These are phyloP conservation scores for Hansfordia pulvinata DNA, from an alignment of 2,329 filamentous ascomycete species.

Conservation along the genomic window DNA sequence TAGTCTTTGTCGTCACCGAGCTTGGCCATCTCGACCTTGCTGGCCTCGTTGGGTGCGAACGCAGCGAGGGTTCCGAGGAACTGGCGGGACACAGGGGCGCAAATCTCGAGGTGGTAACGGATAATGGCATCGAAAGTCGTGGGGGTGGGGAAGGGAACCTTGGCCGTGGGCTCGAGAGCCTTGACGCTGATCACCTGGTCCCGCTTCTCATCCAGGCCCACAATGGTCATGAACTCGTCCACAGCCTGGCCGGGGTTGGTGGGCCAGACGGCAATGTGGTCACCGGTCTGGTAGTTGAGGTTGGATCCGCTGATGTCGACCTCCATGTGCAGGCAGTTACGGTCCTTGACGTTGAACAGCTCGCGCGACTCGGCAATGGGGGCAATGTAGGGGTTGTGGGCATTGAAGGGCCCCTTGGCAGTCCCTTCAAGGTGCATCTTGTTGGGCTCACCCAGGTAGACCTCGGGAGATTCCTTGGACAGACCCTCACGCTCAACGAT, in stretches of 20 bases:
- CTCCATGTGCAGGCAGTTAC: conserved; percentile 95
- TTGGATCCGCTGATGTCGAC: conserved; percentile 84
- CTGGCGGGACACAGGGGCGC: conserved; percentile 89
- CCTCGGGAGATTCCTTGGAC: conserved; percentile 59
- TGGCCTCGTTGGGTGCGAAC: conserved; percentile 74
- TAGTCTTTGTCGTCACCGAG: conserved; percentile 90
- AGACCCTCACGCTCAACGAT: conserved; percentile 66
- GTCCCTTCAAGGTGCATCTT: conserved; percentile 83
- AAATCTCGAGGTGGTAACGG: conserved; percentile 95
- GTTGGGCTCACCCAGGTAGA: conserved; percentile 93
- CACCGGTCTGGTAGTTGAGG: conserved; percentile 86
- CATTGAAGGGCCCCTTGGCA: conserved; percentile 82
- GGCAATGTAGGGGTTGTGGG: conserved; percentile 93
- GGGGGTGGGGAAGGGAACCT: conserved; percentile 93
- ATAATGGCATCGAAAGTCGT: conserved; percentile 90
- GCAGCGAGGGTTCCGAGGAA: conserved; percentile 77
- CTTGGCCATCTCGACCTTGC: conserved; percentile 78
- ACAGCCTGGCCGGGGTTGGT: conserved; percentile 89
- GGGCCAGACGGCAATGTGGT: conserved; percentile 95
- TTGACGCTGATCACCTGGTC: conserved; percentile 78
- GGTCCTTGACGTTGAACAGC: conserved; percentile 75
- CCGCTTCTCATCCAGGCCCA: conserved; percentile 64
- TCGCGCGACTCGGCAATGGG: conserved; percentile 86
- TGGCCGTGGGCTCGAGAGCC: conserved; percentile 84
- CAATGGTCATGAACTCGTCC: conserved; percentile 70